Percentiles rank a stretch among this genome's conserved stretches.
phyloP scores from a whole-genome alignment of 2,329 filamentous ascomycete species.

The Apiospora saccharicola region DNA sequence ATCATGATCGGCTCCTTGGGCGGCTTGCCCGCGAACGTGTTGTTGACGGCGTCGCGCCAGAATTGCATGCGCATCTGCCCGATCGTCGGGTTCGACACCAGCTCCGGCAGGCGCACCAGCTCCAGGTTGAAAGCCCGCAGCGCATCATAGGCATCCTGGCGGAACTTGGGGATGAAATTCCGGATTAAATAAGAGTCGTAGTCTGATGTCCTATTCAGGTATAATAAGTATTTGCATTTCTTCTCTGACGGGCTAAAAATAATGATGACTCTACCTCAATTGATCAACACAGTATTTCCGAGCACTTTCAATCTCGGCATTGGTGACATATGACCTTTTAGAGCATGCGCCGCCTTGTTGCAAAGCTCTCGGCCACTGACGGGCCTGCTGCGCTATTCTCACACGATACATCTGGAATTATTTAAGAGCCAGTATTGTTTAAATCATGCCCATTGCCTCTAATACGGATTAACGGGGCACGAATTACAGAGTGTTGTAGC shows the following conservation, averaged over 20 bases:
- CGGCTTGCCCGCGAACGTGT: slow-evolving; percentile 78
- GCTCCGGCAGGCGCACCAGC: slow-evolving; percentile 87
- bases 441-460: background rate
- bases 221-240: background rate
- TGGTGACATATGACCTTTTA: slow-evolving; percentile 53
- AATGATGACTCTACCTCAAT: slow-evolving; percentile 50
- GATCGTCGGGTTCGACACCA: slow-evolving; percentile 86
- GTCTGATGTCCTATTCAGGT: slow-evolving; percentile 76
- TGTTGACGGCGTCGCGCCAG: slow-evolving; percentile 86
- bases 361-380: background rate
- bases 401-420: slow-evolving; percentile 25
- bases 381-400: slow-evolving; percentile 11
- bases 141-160: slow-evolving; percentile 85
- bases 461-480: background rate
- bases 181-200: slow-evolving; percentile 87
- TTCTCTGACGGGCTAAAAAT: background rate
- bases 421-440: background rate
- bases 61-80: slow-evolving; percentile 92
- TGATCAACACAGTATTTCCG: slow-evolving; percentile 62
- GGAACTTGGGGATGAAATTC: slow-evolving; percentile 79
- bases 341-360: slow-evolving; percentile 21
- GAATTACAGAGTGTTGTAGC: background rate
- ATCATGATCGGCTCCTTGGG: slow-evolving; percentile 93
- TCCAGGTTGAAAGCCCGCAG: slow-evolving; percentile 94
- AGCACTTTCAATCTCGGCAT: slow-evolving; percentile 60